Base-by-base conservation (phyloP, 2,329 filamentous ascomycete genomes). In the Penicillium sp. region DNA sequence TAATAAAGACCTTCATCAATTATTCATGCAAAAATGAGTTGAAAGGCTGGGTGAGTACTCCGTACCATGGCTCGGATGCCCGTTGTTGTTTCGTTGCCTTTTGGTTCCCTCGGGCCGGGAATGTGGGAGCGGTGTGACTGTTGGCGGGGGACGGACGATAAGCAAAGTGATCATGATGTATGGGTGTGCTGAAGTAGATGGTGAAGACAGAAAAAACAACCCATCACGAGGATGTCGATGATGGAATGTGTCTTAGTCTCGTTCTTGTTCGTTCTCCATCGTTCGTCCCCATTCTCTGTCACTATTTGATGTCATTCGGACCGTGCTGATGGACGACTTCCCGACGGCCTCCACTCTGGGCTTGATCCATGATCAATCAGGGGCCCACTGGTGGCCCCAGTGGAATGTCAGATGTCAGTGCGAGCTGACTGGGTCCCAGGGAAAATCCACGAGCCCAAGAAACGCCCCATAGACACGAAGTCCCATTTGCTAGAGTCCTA, bases 391-490 rank as follows among this genome's bases (percentile, higher is more conserved):
- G 51, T 49, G n/a, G 50, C 30, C 33, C 38, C 30, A 47, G 59
- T 56, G 60, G 65, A 69, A 70, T 68, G 67, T 68, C 69, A 65
- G 64, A 67, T 70, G 73, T 75, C 73, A 75, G 65, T 70, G 68
- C 68, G 68, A 68, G 68, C 61, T 67, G 65, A 68, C 63, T 61
- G 56, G 53, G 26, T 44, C 38, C 37, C 17, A 26, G 28, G n/a
- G 38, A 19, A 55, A 33, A 44, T 42, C 24, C 37, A 28, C 45
- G 45, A 26, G 42, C 22, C 42, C 42, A 22, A 49, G 45, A 49
- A 49, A 30, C 45, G 45, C 26, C 24, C 26, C 45, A 49, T 30
- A n/a, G 45, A 17, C 26, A 49, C 45, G 45, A 26, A 30, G 45
- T 49, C 45, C 26, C 26, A 49, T 49, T 49, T 49, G 45, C 45